Conservation (phyloP, 2,329 filamentous ascomycete species). For the Coniochaeta sp. region DNA sequence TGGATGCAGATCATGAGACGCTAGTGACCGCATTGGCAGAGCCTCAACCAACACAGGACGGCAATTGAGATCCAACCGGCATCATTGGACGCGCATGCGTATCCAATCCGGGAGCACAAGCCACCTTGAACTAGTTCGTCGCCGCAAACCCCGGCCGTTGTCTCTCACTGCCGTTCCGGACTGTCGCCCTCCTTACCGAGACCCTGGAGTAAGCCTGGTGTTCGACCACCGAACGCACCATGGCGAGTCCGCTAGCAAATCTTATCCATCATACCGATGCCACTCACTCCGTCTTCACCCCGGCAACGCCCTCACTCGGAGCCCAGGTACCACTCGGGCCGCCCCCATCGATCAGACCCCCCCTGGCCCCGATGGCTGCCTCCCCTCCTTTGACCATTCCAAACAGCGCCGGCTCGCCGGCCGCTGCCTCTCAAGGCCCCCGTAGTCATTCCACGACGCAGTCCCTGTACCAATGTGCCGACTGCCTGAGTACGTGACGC, state of each 20-base stretch:
- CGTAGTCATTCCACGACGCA: slow-evolving; percentile 18
- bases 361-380: background rate
- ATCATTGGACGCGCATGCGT: background rate
- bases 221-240: background rate
- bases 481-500: slow-evolving; percentile 32
- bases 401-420: slow-evolving; percentile 11
- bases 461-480: slow-evolving; percentile 38
- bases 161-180: background rate
- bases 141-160: background rate
- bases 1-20: background rate
- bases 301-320: slow-evolving; percentile 1
- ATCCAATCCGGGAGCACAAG: background rate
- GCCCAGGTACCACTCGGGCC: background rate
- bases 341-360: background rate
- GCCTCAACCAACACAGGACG: background rate
- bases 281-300: slow-evolving; percentile 3
- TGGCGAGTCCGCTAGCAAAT: slow-evolving; percentile 16
- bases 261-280: slow-evolving; percentile 13
- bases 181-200: background rate
- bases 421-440: slow-evolving; percentile 4
- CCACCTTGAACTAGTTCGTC: background rate
- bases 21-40: background rate
- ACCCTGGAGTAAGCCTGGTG: background rate
- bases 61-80: background rate
- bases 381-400: background rate